Base-by-base conservation (phyloP, 768 basidiomycete genomes). In the Boletellus sp. region DNA sequence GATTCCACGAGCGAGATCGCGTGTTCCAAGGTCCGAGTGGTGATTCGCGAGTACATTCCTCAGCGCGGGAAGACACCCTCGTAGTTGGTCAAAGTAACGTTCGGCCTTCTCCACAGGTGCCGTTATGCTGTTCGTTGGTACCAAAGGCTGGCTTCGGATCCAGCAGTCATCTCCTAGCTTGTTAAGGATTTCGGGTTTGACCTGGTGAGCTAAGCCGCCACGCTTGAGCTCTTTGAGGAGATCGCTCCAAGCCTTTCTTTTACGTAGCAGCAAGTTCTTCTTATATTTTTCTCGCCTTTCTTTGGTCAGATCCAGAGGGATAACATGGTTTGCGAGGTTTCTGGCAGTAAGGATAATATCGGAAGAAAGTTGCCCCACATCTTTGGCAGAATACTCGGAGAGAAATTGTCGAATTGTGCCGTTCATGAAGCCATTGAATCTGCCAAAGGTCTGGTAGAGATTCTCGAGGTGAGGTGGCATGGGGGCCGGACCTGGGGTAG, bases 201-300 rank as follows among this genome's bases (percentile, higher is more conserved):
- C 70, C 45, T 80, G 87, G 35, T 74, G 68, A 0, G 90, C 74
- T 45, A 97, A 75, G 17, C 96, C 96, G 17, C 80, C 73, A 2
- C 79, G 77, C 64, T 90, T 90, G 46, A 96, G 72, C 61, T 94
- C 92, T 67, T 93, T 95, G 54, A 96, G 72, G 17, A 96, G 74
- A 63, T 98, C 94, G 23, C 87, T 84, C 80, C 86, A 92, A 1
- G 94, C 94, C 62, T 90, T 90, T 53, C 88, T 75, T 72, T 98
- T 99, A 42, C 90, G 80, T 4, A 80, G 79, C 35, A 88, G 73
- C 10, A 97, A 69, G 19, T 83, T 80, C 64, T 94, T 94, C 46
- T 70, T 75, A 56, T 77, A 79, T 70, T 82, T 89, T 51, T 70
- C 79, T 52, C 74, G 80, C 58, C 72, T 78, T 47, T 81, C 79